These are phyloP conservation scores for Cadophora gregata DNA, from an alignment of 2,329 filamentous ascomycete species.

Conservation along the genomic window DNA sequence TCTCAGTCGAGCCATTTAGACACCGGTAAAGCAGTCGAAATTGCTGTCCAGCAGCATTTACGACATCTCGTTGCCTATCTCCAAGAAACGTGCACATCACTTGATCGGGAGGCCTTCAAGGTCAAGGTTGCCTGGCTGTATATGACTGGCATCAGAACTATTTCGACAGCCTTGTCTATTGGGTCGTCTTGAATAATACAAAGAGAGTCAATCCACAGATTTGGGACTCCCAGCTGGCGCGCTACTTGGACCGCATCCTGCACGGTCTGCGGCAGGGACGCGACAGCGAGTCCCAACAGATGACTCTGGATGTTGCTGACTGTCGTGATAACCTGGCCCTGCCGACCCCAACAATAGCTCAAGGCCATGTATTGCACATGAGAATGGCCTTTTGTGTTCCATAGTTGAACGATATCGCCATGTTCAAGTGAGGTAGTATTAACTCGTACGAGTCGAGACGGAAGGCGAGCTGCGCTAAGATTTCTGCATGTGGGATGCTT, in stretches of 20 bases:
- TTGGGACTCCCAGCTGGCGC: background rate
- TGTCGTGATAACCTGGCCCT: background rate
- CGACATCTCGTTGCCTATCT: no score
- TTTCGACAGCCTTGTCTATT: background rate
- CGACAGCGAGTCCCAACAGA: background rate
- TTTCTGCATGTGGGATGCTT: background rate
- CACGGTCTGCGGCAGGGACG: background rate
- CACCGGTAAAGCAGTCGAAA: background rate
- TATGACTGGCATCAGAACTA: background rate
- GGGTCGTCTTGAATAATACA: conserved; percentile 11
- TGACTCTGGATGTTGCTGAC: background rate
- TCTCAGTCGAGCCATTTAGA: background rate
- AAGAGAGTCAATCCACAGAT: conserved; percentile 5
- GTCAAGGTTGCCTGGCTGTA: conserved; percentile 1
- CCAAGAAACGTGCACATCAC: background rate
- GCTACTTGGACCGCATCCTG: background rate
- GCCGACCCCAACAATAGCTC: background rate
- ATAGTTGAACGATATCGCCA: background rate
- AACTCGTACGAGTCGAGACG: background rate
- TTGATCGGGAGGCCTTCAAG: background rate
- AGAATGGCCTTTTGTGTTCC: background rate
- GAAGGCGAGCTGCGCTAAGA: background rate
- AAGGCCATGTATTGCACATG: background rate
- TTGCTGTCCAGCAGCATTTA: no score
- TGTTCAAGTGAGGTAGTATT: background rate